Conservation (phyloP, 192 early-diverging fungal species). For the Podila minutissima region DNA sequence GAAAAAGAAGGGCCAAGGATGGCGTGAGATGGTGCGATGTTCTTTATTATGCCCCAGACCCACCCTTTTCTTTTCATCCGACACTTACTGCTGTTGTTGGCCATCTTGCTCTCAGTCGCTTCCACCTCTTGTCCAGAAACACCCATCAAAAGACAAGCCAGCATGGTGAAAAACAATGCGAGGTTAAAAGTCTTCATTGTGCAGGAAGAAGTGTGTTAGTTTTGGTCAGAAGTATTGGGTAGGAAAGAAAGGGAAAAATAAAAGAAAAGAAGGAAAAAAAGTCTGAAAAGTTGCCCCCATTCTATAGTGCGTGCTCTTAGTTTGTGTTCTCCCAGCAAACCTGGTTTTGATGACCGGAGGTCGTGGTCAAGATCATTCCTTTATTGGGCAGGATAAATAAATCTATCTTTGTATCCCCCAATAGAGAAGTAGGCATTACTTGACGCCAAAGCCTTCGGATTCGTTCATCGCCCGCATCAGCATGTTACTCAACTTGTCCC, state of each 20-base stretch:
- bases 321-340: no score
- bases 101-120: neutral
- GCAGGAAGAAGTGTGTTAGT: no score
- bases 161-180: neutral
- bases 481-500: constrained; percentile 74
- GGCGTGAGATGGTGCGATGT: neutral
- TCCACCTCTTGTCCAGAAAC: neutral
- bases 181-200: neutral
- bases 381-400: neutral
- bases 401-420: neutral
- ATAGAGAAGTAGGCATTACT: constrained; percentile 40
- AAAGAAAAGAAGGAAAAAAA: no score
- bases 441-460: constrained; percentile 81
- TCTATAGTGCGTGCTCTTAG: no score
- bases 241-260: no score
- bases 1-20: neutral
- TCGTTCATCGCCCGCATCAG: constrained; percentile 80
- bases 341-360: no score
- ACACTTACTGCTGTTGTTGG: neutral
- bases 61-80: neutral
- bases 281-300: no score
- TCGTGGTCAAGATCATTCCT: no score
- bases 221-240: no score
- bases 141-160: neutral
- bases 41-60: neutral